Conservation (phyloP, 441 rosid species). For the Pelargonium myrrhifolium region DNA sequence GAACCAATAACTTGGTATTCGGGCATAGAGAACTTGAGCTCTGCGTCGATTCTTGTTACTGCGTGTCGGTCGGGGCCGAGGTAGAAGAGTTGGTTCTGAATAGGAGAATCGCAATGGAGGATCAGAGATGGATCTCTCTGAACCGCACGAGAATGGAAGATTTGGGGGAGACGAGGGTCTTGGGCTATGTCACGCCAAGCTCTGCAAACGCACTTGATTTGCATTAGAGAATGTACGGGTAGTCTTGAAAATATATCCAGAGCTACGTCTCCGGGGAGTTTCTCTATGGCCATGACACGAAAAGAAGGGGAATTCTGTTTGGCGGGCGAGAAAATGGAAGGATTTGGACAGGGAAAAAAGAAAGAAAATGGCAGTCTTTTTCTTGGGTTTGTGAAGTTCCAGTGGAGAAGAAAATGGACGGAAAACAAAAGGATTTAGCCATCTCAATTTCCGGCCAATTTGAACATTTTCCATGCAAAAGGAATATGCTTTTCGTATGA, state of each 20-base stretch:
- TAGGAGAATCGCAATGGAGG: conserved; percentile 15
- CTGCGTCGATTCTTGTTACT: background rate
- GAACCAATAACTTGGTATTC: background rate
- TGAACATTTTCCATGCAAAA: too few relatives aligned
- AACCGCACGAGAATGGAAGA: background rate
- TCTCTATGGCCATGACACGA: conserved; percentile 6
- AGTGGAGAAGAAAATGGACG: too few relatives aligned
- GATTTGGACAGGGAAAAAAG: background rate
- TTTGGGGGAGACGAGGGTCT: background rate
- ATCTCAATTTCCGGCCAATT: too few relatives aligned
- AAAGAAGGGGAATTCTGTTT: background rate
- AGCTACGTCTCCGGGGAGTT: conserved; percentile 18
- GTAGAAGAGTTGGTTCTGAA: conserved; percentile 1
- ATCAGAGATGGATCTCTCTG: conserved; percentile 18
- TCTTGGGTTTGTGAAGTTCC: too few relatives aligned
- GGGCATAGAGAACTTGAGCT: background rate
- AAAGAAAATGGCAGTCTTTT: too few relatives aligned
- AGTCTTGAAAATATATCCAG: conserved; percentile 21
- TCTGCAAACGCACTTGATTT: conserved; percentile 17
- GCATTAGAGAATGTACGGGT: background rate
- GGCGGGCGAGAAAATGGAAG: background rate
- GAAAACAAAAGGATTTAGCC: too few relatives aligned
- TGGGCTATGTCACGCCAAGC: conserved; percentile 14
- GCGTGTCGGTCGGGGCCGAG: background rate
- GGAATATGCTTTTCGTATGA: too few relatives aligned